Conservation (phyloP, 2,329 filamentous ascomycete genomes). For the Orbilia brochopaga region DNA sequence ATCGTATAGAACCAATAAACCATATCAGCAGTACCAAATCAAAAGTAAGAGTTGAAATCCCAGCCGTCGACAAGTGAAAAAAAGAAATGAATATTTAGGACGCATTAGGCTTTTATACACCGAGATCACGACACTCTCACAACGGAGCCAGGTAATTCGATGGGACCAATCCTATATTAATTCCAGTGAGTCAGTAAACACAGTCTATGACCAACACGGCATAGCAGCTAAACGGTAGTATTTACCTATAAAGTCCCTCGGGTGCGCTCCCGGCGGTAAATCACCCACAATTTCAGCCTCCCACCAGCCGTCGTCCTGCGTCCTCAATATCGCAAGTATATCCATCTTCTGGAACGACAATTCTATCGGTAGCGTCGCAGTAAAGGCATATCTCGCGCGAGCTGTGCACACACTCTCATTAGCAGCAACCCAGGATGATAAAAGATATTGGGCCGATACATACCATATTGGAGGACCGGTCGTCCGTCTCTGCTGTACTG, state of each 20-base stretch:
- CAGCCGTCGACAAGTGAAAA: neutral
- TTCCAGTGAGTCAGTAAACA: slow-evolving; percentile 11
- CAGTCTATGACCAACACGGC: neutral
- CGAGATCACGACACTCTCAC: neutral
- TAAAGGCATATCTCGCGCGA: slow-evolving; percentile 90
- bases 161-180: slow-evolving; percentile 42
- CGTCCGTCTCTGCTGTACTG: slow-evolving; percentile 85
- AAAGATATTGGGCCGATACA: slow-evolving; percentile 59
- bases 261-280: slow-evolving; percentile 38
- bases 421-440: slow-evolving; percentile 36
- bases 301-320: slow-evolving; percentile 99
- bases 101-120: neutral
- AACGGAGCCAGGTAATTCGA: slow-evolving; percentile 46
- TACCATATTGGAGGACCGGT: slow-evolving; percentile 91
- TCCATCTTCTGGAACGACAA: slow-evolving; percentile 85
- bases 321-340: slow-evolving; percentile 80
- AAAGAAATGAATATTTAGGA: slow-evolving; percentile 3
- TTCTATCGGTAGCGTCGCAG: slow-evolving; percentile 66
- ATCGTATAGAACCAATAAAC: too few relatives aligned
- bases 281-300: slow-evolving; percentile 85
- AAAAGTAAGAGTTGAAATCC: neutral
- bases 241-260: slow-evolving; percentile 48
- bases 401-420: slow-evolving; percentile 64
- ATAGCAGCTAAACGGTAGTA: neutral
- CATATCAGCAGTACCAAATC: too few relatives aligned